phyloP scores from a whole-genome alignment of 2,329 filamentous ascomycete genomes.

The Trichoderma afroharzianum region DNA sequence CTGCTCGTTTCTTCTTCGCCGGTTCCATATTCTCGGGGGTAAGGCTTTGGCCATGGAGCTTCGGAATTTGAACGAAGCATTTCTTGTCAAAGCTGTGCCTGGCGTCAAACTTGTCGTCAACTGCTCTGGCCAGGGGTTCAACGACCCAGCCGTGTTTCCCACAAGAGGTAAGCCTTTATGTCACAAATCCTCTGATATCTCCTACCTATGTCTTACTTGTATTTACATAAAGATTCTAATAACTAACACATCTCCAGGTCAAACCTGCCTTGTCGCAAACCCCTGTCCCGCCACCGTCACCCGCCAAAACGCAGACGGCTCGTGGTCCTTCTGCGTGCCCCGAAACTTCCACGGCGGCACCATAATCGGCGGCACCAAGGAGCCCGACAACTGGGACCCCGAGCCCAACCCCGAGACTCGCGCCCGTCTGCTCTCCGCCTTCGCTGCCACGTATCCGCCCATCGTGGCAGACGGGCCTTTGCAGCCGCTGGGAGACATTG shows the following conservation, averaged over 20 bases:
- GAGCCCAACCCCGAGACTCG: conserved; percentile 47
- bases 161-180: conserved; percentile 35
- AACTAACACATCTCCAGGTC: conserved; percentile 28
- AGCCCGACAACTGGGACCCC: conserved; percentile 53
- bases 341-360: conserved; percentile 60
- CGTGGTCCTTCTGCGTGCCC: conserved; percentile 61
- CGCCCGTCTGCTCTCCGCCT: conserved; percentile 35
- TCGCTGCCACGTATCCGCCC: conserved; percentile 34
- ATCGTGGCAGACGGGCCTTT: conserved; percentile 29
- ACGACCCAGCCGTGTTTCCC: conserved; percentile 40
- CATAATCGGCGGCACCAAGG: conserved; percentile 63
- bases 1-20: conserved; percentile 43
- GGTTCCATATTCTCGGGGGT: conserved; percentile 24
- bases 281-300: conserved; percentile 44
- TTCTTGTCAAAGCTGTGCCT: conserved; percentile 30
- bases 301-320: conserved; percentile 55
- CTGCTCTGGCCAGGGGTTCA: conserved; percentile 44
- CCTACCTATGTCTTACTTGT: background rate
- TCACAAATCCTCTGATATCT: background rate
- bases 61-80: conserved; percentile 33
- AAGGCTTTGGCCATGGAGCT: conserved; percentile 21
- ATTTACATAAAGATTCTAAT: background rate
- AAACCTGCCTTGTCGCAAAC: conserved; percentile 45
- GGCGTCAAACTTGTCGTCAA: conserved; percentile 39
- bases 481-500: conserved; percentile 34